Conservation (phyloP, 495 filamentous ascomycete genomes). For the Immersiella caudata region DNA sequence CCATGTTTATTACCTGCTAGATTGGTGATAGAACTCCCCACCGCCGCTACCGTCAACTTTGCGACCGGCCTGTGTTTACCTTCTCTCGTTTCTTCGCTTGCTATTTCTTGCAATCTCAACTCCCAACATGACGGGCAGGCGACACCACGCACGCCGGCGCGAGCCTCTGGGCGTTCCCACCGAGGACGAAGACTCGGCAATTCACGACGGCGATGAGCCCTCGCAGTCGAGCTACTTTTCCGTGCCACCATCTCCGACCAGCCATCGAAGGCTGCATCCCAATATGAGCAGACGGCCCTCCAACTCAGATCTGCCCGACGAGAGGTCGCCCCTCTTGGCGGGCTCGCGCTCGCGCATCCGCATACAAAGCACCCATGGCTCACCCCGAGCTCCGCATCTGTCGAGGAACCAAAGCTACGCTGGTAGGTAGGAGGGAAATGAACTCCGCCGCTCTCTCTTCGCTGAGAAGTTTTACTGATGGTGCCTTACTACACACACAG, state of each 20-base stretch:
- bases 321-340: conserved; percentile 50
- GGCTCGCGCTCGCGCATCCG: conserved; percentile 45
- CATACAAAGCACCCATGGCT: conserved; percentile 45
- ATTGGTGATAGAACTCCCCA: neutral
- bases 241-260: conserved; percentile 36
- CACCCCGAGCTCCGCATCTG: conserved; percentile 41
- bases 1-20: neutral
- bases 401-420: conserved; percentile 53
- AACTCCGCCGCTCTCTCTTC: neutral
- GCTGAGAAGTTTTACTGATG: neutral
- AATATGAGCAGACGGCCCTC: conserved; percentile 36
- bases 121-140: conserved; percentile 29
- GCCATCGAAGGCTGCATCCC: conserved; percentile 29
- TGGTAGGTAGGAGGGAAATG: conserved; percentile 35
- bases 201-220: conserved; percentile 20
- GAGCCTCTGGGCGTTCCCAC: conserved; percentile 10
- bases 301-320: conserved; percentile 45
- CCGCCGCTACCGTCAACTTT: neutral
- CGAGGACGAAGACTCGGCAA: neutral
- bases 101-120: neutral
- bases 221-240: conserved; percentile 30
- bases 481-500: conserved; percentile 19
- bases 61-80: neutral
- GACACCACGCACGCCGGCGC: conserved; percentile 31
- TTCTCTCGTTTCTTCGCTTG: neutral